These are phyloP conservation scores for Delphinella strobiligena DNA, from an alignment of 2,329 filamentous ascomycete genomes.

Conservation along the genomic window DNA sequence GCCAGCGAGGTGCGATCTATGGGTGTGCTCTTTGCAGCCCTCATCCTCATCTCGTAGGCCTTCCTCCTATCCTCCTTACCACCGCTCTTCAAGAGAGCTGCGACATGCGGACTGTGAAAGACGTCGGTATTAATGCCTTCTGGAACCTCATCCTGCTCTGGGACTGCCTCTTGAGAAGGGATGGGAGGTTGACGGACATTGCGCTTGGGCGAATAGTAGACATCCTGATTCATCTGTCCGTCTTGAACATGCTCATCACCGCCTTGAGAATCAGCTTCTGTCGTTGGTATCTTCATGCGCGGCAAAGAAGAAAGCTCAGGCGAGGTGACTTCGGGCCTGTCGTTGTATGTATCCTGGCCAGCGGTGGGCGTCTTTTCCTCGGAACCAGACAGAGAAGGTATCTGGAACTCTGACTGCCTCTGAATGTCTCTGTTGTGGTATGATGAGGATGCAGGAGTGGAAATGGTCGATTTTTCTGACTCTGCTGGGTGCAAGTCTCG, in stretches of 20 bases:
- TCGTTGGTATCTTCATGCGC: slow-evolving; percentile 42
- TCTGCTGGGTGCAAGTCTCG: slow-evolving; percentile 24
- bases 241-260: slow-evolving; percentile 28
- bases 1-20: slow-evolving; percentile 26
- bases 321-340: slow-evolving; percentile 34
- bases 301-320: slow-evolving; percentile 41
- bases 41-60: slow-evolving; percentile 15
- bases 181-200: slow-evolving; percentile 8
- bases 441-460: slow-evolving; percentile 13
- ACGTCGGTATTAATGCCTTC: slow-evolving; percentile 49
- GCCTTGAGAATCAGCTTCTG: slow-evolving; percentile 34
- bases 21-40: slow-evolving; percentile 20
- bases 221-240: slow-evolving; percentile 41
- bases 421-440: slow-evolving; percentile 22
- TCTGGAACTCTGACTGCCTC: slow-evolving; percentile 33
- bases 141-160: slow-evolving; percentile 32
- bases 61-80: slow-evolving; percentile 10
- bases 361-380: slow-evolving; percentile 21
- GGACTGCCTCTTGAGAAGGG: slow-evolving; percentile 19
- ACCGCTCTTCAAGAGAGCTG: slow-evolving; percentile 8
- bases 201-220: slow-evolving; percentile 30
- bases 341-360: slow-evolving; percentile 46
- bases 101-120: slow-evolving; percentile 42
- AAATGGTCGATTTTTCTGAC: slow-evolving; percentile 30
- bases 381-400: slow-evolving; percentile 39